A percentile compares a stretch with the other conserved stretches of the same genome.
phyloP scores from a whole-genome alignment of 495 filamentous ascomycete genomes.

The Lineolata rhizophorae region DNA sequence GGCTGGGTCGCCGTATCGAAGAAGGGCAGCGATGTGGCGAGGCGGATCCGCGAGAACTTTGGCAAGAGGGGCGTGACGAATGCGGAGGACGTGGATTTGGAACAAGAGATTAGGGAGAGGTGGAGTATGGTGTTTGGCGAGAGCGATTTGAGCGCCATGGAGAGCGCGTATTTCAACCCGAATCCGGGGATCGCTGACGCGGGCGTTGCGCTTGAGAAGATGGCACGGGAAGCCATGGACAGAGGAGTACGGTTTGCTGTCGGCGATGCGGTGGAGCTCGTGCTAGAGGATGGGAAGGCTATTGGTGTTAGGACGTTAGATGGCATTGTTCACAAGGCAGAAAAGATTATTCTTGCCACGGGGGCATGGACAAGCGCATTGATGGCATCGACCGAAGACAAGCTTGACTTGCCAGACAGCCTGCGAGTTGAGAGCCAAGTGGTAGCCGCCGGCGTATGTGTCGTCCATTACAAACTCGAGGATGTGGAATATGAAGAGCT shows the following conservation, averaged over 20 bases:
- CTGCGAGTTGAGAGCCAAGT: slow-evolving; percentile 19
- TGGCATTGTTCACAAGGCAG: slow-evolving; percentile 5
- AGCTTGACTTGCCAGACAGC: slow-evolving; percentile 10
- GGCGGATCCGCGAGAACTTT: slow-evolving; percentile 18
- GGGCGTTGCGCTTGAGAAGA: slow-evolving; percentile 13
- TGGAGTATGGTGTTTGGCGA: slow-evolving; percentile 17
- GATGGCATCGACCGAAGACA: slow-evolving; percentile 16
- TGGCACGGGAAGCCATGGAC: slow-evolving; percentile 15
- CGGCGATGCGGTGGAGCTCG: slow-evolving; percentile 14
- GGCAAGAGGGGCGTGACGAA: slow-evolving; percentile 6
- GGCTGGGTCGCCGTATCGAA: slow-evolving; percentile 21
- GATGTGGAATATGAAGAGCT: slow-evolving; percentile 13
- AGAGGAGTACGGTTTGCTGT: slow-evolving; percentile 17
- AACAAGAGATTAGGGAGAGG: slow-evolving; percentile 11
- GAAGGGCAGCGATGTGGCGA: slow-evolving; percentile 12
- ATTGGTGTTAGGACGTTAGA: slow-evolving; percentile 13
- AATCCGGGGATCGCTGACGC: slow-evolving; percentile 23
- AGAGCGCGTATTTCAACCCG: slow-evolving; percentile 17
- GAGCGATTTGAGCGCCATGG: slow-evolving; percentile 9
- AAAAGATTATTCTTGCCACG: slow-evolving; percentile 9
- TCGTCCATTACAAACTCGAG: slow-evolving; percentile 19
- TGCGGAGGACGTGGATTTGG: slow-evolving; percentile 13
- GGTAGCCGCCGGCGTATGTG: slow-evolving; percentile 19
- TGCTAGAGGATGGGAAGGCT: slow-evolving; percentile 8
- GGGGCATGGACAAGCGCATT: slow-evolving; percentile 15